Evolutionary conservation across 371 early-diverging fungal genomes (phyloP).

Genomic region (Rhizomucor miehei): DNA sequence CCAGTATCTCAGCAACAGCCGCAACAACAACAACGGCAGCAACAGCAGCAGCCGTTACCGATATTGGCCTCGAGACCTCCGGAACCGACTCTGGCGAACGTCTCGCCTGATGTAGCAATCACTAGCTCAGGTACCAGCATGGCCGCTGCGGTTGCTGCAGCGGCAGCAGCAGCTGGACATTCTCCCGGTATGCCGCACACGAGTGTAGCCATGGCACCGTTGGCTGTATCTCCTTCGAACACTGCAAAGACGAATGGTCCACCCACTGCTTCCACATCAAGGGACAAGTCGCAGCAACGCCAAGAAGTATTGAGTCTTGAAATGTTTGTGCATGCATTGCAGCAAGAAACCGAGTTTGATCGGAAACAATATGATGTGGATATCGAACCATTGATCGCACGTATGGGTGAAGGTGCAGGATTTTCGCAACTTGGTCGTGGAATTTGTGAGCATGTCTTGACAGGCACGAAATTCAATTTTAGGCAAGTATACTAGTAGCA

Average conservation of each 20-base stretch:
- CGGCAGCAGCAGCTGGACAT: not conserved
- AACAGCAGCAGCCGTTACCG: slow-evolving; percentile 7
- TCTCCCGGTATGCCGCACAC: not conserved
- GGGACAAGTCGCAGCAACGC: not conserved
- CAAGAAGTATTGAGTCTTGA: slow-evolving; percentile 19
- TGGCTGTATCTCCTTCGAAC: not conserved
- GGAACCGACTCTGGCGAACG: not conserved
- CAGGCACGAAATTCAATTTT: slow-evolving; percentile 48
- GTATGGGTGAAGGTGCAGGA: slow-evolving; percentile 25
- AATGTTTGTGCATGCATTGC: slow-evolving; percentile 32
- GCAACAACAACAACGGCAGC: slow-evolving; percentile 8
- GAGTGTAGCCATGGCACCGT: not conserved
- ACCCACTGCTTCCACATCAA: not conserved
- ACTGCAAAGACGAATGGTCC: not conserved
- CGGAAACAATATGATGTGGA: slow-evolving; percentile 39
- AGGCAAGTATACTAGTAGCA: slow-evolving; percentile 34
- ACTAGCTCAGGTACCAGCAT: not conserved
- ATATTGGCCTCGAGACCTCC: not conserved
- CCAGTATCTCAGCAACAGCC: slow-evolving; percentile 3
- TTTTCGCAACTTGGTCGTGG: slow-evolving; percentile 47
- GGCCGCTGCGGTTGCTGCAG: not conserved
- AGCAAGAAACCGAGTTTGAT: slow-evolving; percentile 39
- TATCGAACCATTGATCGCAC: slow-evolving; percentile 28
- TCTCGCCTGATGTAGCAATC: slow-evolving; percentile 2
- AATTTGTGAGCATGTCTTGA: slow-evolving; percentile 41